Base-by-base conservation (phyloP, 257 asterid species). In the Linaria vulgaris region DNA sequence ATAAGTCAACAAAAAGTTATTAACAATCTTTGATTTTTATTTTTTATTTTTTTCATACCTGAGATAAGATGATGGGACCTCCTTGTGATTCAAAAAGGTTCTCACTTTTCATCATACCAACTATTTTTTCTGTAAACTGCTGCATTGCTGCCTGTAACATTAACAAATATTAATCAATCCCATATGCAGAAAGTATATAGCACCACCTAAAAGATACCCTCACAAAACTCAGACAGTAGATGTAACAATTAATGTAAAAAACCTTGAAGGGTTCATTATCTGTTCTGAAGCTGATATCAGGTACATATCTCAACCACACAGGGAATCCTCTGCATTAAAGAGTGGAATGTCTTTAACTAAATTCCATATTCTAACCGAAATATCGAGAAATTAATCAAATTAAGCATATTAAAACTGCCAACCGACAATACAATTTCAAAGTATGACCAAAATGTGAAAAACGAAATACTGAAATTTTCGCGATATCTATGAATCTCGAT, bases 61-160 rank as follows among this genome's bases (percentile, higher is more conserved):
- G 95, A 66, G 95, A 86, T 41, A 86, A 63, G 49, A 84, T 86
- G 41, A 84, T 86, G 24, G 95, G 95, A 64, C 95, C 95, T 61
- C 89, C 91, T 59, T 83, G 89, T 59, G 91, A 69, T 63, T 80
- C 84, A 75, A 65, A 86, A 43, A 84, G 75, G 19, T 68, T 72
- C 67, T 82, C 89, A 67, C 73, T 73, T 74, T 86, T 86, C 95
- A 86, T 76, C 85, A 82, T 70, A 12, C 80, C 80, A 34, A 86
- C 91, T 50, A 84, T 78, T 75, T 84, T 86, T 58, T 69, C 68
- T 1, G 85, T 82, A 72, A 86, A 86, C 54, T 47, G 71, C 58
- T 82, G 81, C 95, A 82, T 84, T 34, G 86, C 89, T 6, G 62
- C 84, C 95, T 87, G 71, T 22, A 31, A 74, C 20, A 61, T 27